phyloP scores from a whole-genome alignment of 768 basidiomycete genomes.

The Suillus cothurnatus region DNA sequence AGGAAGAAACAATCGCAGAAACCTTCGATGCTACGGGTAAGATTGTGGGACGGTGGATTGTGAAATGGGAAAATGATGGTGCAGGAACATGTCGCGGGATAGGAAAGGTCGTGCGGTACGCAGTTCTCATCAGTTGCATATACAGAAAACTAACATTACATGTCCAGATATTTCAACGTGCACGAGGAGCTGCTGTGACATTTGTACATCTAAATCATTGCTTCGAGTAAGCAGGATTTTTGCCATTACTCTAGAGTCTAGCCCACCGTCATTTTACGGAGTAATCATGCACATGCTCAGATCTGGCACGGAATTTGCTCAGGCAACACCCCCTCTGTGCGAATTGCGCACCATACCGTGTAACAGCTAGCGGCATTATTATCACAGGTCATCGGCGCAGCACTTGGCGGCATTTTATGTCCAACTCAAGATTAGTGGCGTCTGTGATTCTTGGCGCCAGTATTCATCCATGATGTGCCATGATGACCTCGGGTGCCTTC shows the following conservation, averaged over 20 bases:
- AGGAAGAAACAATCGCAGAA: constrained; percentile 82
- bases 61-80: constrained; percentile 70
- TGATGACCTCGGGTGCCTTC: background rate
- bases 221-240: background rate
- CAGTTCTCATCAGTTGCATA: constrained; percentile 10
- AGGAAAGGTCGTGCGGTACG: constrained; percentile 72
- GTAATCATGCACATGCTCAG: background rate
- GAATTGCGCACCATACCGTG: background rate
- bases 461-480: background rate
- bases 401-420: background rate
- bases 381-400: background rate
- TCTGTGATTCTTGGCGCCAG: background rate
- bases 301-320: background rate
- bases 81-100: constrained; percentile 60
- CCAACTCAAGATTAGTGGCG: background rate
- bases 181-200: constrained; percentile 49
- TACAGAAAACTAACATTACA: background rate
- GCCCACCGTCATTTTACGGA: background rate
- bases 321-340: background rate
- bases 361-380: background rate
- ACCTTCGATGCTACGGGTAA: constrained; percentile 60
- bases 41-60: constrained; percentile 76
- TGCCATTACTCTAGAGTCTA: background rate
- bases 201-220: background rate
- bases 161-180: constrained; percentile 50